Evolutionary conservation across 306 rosid genomes (phyloP).

Genomic region (Prunus mume): DNA sequence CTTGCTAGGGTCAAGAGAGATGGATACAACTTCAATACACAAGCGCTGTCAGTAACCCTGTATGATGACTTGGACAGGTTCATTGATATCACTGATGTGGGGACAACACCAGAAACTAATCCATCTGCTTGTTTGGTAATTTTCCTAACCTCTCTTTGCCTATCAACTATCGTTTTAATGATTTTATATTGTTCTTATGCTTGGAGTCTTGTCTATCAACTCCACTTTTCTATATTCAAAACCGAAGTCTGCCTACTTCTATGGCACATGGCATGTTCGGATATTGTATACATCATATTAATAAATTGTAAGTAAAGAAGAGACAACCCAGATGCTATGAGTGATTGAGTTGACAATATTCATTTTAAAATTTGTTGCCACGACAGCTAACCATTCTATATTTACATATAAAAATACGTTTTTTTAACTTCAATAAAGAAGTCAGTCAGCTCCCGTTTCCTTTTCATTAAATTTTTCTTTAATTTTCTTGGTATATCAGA

Average conservation of each 20-base stretch:
- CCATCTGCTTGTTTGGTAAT: not conserved
- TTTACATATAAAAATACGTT: no score
- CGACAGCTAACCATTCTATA: no score
- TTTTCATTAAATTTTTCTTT: not conserved
- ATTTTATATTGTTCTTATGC: not conserved
- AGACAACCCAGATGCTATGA: not conserved
- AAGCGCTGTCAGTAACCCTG: conserved; percentile 15
- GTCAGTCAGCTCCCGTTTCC: not conserved
- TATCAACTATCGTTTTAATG: not conserved
- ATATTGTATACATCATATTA: no score
- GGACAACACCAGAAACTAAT: not conserved
- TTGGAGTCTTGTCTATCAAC: not conserved
- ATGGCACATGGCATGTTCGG: not conserved
- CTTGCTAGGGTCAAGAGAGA: conserved; percentile 14
- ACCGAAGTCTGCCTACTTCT: not conserved
- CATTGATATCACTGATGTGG: not conserved
- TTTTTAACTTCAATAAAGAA: not conserved
- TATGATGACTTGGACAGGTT: conserved; percentile 10
- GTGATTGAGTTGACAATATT: not conserved
- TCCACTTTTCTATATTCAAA: not conserved
- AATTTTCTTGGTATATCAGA: not conserved
- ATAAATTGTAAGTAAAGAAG: not conserved
- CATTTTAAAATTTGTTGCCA: not conserved
- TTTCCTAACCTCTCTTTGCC: not conserved
- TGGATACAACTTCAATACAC: conserved; percentile 8